Evolutionary conservation across 2,329 filamentous ascomycete species (phyloP).

Genomic region (Colletotrichum trifolii): DNA sequence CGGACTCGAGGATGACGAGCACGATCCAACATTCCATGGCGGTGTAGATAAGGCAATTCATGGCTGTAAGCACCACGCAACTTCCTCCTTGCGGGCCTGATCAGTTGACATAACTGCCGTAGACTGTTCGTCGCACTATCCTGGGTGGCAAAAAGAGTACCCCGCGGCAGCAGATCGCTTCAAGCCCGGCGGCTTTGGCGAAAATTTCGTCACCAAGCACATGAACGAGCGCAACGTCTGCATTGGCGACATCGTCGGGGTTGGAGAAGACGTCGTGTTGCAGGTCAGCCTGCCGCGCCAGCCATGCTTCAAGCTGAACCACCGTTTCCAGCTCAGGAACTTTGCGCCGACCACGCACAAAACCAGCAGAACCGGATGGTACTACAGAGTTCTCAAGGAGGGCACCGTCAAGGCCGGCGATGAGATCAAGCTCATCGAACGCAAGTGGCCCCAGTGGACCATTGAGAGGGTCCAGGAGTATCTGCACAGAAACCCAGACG

Average conservation of each 20-base stretch:
- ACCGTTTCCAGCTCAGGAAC: conserved; percentile 71
- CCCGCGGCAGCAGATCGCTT: conserved; percentile 64
- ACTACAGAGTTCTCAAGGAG: conserved; percentile 69
- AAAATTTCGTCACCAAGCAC: conserved; percentile 68
- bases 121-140: conserved; percentile 72
- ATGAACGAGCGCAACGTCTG: conserved; percentile 75
- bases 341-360: conserved; percentile 69
- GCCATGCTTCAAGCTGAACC: conserved; percentile 77
- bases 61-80: conserved; percentile 55
- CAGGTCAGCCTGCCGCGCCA: conserved; percentile 71
- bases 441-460: conserved; percentile 69
- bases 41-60: conserved; percentile 73
- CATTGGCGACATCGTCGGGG: conserved; percentile 69
- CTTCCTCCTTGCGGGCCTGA: neutral
- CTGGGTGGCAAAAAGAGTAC: conserved; percentile 62
- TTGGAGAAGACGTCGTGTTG: conserved; percentile 62
- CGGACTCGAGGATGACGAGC: conserved; percentile 70
- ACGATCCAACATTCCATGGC: conserved; percentile 71
- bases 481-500: conserved; percentile 64
- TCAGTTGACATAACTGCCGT: conserved; percentile 18
- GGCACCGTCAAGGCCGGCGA: conserved; percentile 68
- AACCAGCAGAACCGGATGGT: conserved; percentile 71
- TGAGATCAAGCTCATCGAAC: conserved; percentile 64
- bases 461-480: conserved; percentile 72
- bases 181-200: conserved; percentile 69